Evolutionary conservation across 192 early-diverging fungal species (phyloP).

Genomic region (Coemansia umbellata): DNA sequence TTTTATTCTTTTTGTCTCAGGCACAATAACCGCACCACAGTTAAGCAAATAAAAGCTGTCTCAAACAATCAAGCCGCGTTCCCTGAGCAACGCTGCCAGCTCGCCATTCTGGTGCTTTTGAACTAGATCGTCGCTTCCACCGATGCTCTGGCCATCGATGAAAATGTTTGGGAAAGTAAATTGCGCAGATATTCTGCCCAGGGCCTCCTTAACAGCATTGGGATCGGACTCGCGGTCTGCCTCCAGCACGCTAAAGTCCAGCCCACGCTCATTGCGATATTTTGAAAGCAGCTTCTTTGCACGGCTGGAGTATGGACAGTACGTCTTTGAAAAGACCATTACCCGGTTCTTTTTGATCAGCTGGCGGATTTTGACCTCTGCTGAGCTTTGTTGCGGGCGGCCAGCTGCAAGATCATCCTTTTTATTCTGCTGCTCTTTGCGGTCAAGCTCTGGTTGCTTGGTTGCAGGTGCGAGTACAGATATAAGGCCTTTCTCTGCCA

Average conservation of each 20-base stretch:
- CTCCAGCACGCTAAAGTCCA: conserved; percentile 56
- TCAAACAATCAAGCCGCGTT: conserved; percentile 22
- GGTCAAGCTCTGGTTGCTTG: not conserved
- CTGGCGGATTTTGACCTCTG: conserved; percentile 19
- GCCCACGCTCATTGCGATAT: conserved; percentile 34
- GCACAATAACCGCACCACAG: too few relatives aligned
- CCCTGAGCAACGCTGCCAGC: conserved; percentile 48
- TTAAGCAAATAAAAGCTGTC: too few relatives aligned
- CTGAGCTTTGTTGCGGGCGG: not conserved
- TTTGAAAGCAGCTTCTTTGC: conserved; percentile 56
- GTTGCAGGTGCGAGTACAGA: not conserved
- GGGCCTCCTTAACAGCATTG: conserved; percentile 56
- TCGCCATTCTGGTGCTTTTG: conserved; percentile 49
- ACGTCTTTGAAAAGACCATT: conserved; percentile 74
- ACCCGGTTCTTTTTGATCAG: conserved; percentile 41
- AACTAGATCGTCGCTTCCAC: conserved; percentile 58
- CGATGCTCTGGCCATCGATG: conserved; percentile 64
- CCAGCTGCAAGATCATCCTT: not conserved
- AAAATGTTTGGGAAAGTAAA: conserved; percentile 70
- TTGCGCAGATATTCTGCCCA: conserved; percentile 49
- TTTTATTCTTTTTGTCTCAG: too few relatives aligned
- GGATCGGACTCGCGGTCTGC: conserved; percentile 43
- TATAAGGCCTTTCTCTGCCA: conserved; percentile 19
- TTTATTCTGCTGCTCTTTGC: too few relatives aligned
- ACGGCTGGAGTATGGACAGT: conserved; percentile 65